Base-by-base conservation (phyloP, 169 alveolate species). In the Plasmodium fragile region DNA sequence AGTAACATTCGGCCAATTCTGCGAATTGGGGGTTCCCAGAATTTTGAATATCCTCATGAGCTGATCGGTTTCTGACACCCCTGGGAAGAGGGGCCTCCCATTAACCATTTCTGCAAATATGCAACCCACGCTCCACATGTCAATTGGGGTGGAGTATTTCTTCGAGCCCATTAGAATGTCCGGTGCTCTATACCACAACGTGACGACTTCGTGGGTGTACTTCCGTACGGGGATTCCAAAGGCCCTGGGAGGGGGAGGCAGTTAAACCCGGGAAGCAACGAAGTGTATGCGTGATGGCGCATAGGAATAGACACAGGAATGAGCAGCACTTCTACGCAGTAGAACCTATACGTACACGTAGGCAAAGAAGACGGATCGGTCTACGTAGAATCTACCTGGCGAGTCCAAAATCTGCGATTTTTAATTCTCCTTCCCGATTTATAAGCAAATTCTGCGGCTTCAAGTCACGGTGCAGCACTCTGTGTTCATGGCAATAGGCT, bases 111-210 rank as follows among this genome's bases (percentile, higher is more conserved):
- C 99, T 32, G 98, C 99, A 84, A 98, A 98, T 43, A 99, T 98
- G 92, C 99, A 98, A 43, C 99, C 99, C 22, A 98, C 98, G 75
- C 99, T 97, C 99, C 99, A 99, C 49, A 99, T 98, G 95, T 99
- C 99, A 30, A 99, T 99, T 30, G 99, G 99, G 11, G 99, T 98
- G 32, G 99, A 98, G 96, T 99, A 99, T 84, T 98, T 98, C 83
- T 98, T 98, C 59, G 99, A 97, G 0, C 99, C 99, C 98, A 99
- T 97, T 71, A 99, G 97, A 32, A 99, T 99, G 94, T 99, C 99
- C n/a, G 99, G 99, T 8, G 99, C 99, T 73, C 99, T 92, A 95
- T 99, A 99, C 99, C 99, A 99, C 77, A 99, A 96, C 6, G 99
- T 99, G 28, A 99, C 99, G 85, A 92, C 99, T 96, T 99, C 99